A percentile compares a stretch with the other conserved stretches of the same genome.
Evolutionary conservation across 257 asterid genomes (phyloP).

Genomic region (Solanum tarijense): DNA sequence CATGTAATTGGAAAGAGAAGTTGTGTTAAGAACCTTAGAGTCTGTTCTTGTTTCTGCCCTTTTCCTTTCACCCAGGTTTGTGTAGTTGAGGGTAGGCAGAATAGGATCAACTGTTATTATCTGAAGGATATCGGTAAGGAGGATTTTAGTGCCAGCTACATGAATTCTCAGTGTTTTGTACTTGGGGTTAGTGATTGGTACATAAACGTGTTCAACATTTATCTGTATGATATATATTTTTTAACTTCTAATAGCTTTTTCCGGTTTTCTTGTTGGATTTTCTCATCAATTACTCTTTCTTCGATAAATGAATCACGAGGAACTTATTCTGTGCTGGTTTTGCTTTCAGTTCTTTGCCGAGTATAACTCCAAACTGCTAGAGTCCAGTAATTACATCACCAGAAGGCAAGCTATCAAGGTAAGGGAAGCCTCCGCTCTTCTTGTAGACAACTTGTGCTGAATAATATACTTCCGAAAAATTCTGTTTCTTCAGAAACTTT

Average conservation of each 20-base stretch:
- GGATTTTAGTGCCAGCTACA: neutral
- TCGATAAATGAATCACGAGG: neutral
- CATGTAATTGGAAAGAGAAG: neutral
- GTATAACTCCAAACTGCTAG: conserved; percentile 76
- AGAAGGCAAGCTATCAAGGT: conserved; percentile 94
- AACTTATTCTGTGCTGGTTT: neutral
- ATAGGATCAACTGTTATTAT: neutral
- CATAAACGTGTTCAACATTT: neutral
- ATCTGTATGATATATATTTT: neutral
- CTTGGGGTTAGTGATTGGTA: neutral
- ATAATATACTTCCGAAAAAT: neutral
- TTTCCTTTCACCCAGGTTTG: neutral
- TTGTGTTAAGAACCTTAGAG: neutral
- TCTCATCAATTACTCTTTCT: neutral
- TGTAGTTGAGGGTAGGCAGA: neutral
- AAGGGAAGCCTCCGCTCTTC: neutral
- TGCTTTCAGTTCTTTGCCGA: conserved; percentile 65
- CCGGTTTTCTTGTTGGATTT: neutral
- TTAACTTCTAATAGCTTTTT: neutral
- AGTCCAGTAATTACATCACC: conserved; percentile 73
- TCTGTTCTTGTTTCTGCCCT: neutral
- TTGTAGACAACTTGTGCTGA: neutral
- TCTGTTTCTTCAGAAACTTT: neutral
- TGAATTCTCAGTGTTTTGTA: neutral
- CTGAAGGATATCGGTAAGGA: neutral